Evolutionary conservation across 352 stramenopile species (phyloP).

Genomic region (Paralagenidium karlingii): DNA sequence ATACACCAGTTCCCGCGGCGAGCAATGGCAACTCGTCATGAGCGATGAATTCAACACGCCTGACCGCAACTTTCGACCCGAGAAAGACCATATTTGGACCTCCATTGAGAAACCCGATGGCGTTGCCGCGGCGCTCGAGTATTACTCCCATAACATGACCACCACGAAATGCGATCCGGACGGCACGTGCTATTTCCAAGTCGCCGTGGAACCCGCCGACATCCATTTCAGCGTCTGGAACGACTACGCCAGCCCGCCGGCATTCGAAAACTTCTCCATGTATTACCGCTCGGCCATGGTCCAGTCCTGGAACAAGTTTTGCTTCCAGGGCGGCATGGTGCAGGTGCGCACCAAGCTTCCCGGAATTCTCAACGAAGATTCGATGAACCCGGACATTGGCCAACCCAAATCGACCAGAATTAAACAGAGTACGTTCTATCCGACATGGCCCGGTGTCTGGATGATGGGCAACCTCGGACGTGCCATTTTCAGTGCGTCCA

Average conservation of each 20-base stretch:
- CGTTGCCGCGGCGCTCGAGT: constrained; percentile 80
- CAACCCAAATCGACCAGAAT: constrained; percentile 58
- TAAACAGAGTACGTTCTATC: constrained; percentile 26
- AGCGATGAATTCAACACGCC: constrained; percentile 91
- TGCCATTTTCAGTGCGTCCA: constrained; percentile 89
- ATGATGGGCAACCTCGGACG: constrained; percentile 91
- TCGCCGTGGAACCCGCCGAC: constrained; percentile 29
- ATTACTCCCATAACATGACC: constrained; percentile 82
- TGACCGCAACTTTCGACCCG: constrained; percentile 81
- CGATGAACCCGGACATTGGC: constrained; percentile 37
- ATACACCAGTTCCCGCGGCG: constrained; percentile 31
- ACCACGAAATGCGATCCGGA: constrained; percentile 22
- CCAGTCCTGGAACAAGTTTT: constrained; percentile 92
- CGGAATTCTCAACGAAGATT: constrained; percentile 52
- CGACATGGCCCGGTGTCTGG: constrained; percentile 92
- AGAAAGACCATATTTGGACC: constrained; percentile 89
- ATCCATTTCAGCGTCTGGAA: constrained; percentile 67
- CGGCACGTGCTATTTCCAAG: constrained; percentile 34
- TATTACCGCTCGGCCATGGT: constrained; percentile 72
- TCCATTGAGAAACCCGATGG: constrained; percentile 90
- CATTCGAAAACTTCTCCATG: constrained; percentile 13
- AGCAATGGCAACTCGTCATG: constrained; percentile 71
- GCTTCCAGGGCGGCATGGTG: constrained; percentile 87
- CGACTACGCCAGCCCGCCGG: constrained; percentile 19
- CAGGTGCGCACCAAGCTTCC: constrained; percentile 88